A percentile compares a stretch with the other conserved stretches of the same genome.
Evolutionary conservation across 2,329 filamentous ascomycete species (phyloP).

Genomic region (Myriangium duriaei): DNA sequence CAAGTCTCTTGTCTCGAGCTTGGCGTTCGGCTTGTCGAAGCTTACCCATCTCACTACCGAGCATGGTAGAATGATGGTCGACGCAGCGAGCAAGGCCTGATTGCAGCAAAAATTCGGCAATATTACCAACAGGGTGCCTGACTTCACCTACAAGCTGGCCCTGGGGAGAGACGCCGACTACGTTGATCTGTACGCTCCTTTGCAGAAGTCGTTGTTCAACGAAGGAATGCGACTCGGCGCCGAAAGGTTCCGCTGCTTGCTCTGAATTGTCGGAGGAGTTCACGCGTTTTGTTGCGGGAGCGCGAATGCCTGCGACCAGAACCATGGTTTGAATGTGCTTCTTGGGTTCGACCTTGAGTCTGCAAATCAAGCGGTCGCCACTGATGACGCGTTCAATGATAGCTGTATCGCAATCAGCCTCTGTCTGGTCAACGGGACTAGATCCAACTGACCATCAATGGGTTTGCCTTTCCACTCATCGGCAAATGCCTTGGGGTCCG

Average conservation of each 20-base stretch:
- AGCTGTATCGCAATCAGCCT: constrained; percentile 17
- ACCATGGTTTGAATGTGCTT: constrained; percentile 84
- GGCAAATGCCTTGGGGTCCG: constrained; percentile 61
- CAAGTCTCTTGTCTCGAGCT: constrained; percentile 64
- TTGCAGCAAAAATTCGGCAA: constrained; percentile 80
- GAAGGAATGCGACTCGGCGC: constrained; percentile 77
- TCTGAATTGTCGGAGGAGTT: constrained; percentile 66
- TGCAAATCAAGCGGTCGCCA: constrained; percentile 77
- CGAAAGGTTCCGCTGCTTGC: constrained; percentile 76
- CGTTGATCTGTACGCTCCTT: constrained; percentile 66
- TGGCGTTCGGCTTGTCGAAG: constrained; percentile 77
- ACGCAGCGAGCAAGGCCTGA: constrained; percentile 85
- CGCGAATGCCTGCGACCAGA: constrained; percentile 75
- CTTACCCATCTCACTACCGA: constrained; percentile 76
- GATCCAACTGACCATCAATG: constrained; percentile 56
- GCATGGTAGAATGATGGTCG: constrained; percentile 87
- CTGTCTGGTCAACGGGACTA: too few species aligned
- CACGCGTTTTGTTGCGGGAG: constrained; percentile 77
- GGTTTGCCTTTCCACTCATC: constrained; percentile 75
- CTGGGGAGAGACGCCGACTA: constrained; percentile 80
- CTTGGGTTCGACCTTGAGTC: constrained; percentile 65
- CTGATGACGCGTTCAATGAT: constrained; percentile 85
- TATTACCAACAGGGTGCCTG: constrained; percentile 75
- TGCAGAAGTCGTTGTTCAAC: constrained; percentile 80
- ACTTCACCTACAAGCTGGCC: constrained; percentile 81